Evolutionary conservation across 768 basidiomycete species (phyloP).

Genomic region (Dendrothele bispora): DNA sequence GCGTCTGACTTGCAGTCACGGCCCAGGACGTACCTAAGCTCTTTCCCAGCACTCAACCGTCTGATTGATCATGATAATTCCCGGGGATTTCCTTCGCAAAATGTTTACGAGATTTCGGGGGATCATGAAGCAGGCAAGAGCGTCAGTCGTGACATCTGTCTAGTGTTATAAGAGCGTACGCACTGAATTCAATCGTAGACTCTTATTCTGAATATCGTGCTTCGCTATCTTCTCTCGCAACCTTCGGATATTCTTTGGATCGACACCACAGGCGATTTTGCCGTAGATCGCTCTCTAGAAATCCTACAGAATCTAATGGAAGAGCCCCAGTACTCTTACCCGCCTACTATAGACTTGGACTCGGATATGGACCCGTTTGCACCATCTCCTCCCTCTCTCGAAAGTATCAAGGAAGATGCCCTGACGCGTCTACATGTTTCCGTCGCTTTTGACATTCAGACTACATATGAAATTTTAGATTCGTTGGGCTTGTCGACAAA

Average conservation of each 20-base stretch:
- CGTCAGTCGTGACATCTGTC: constrained; percentile 37
- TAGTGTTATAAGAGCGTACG: neutral
- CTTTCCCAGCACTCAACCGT: constrained; percentile 50
- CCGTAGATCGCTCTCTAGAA: constrained; percentile 43
- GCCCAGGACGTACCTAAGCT: constrained; percentile 28
- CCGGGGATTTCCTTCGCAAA: constrained; percentile 44
- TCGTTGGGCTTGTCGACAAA: constrained; percentile 10
- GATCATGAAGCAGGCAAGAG: constrained; percentile 67
- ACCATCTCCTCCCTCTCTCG: constrained; percentile 13
- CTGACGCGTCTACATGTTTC: constrained; percentile 62
- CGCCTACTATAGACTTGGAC: no score
- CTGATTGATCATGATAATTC: no score
- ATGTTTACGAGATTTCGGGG: constrained; percentile 71
- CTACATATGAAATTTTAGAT: constrained; percentile 51
- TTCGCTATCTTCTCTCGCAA: constrained; percentile 47
- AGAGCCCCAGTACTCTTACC: no score
- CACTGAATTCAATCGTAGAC: constrained; percentile 38
- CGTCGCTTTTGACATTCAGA: constrained; percentile 56
- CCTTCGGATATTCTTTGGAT: constrained; percentile 61
- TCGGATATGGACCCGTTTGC: no score
- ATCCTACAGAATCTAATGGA: constrained; percentile 35
- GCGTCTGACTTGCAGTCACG: constrained; percentile 28
- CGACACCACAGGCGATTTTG: constrained; percentile 70
- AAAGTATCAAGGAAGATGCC: constrained; percentile 26
- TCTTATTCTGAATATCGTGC: constrained; percentile 57